Conservation (phyloP, 371 early-diverging fungal genomes). For the Mortierella sp. region DNA sequence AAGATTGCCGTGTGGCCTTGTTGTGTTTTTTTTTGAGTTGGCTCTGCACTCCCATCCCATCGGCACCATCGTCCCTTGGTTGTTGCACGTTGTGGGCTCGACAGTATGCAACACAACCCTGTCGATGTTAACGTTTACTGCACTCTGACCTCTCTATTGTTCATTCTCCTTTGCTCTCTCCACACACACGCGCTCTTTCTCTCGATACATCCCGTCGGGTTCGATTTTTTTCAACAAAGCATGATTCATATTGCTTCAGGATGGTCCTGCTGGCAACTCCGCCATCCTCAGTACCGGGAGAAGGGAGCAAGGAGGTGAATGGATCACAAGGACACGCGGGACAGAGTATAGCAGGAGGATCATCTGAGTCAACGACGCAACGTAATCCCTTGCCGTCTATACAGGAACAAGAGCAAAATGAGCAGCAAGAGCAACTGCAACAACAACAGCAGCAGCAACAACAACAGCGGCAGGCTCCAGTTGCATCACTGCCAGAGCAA, state of each 20-base stretch:
- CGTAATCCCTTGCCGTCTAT: too few relatives aligned
- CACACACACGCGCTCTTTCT: background rate
- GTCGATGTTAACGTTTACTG: background rate
- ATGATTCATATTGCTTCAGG: slow-evolving; percentile 39
- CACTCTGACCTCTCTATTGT: background rate
- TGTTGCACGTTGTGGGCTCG: background rate
- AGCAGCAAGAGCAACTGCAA: too few relatives aligned
- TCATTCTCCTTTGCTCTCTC: background rate
- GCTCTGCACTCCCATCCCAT: too few relatives aligned
- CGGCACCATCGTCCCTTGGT: too few relatives aligned
- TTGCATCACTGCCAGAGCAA: slow-evolving; percentile 6
- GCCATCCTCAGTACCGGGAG: background rate
- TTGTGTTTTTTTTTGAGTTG: background rate
- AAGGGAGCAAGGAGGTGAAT: background rate
- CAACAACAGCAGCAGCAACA: too few relatives aligned
- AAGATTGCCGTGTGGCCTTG: background rate
- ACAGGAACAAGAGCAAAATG: too few relatives aligned
- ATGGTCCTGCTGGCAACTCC: slow-evolving; percentile 31
- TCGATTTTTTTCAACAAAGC: slow-evolving; percentile 19
- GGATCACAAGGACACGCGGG: background rate
- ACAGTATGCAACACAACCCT: background rate
- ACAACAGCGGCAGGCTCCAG: too few relatives aligned
- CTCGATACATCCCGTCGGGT: background rate
- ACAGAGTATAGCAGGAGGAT: too few relatives aligned
- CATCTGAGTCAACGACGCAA: too few relatives aligned